Conservation (phyloP, 75 land plant species). For the Cunninghamia lanceolata region DNA sequence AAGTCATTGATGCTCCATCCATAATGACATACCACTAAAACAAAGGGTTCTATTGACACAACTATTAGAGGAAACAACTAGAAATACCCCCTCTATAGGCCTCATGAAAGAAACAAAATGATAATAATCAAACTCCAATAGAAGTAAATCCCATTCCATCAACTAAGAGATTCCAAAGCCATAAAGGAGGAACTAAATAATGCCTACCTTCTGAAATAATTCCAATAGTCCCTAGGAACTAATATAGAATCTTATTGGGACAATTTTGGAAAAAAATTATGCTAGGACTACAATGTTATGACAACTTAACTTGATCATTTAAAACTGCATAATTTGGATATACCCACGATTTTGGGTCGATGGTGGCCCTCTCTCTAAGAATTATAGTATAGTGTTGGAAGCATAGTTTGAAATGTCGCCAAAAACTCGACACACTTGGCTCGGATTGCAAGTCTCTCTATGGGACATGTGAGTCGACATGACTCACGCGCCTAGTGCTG, state of each 20-base stretch:
- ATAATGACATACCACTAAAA: not conserved
- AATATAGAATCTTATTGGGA: not conserved
- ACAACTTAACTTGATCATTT: no score
- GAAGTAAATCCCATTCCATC: not conserved
- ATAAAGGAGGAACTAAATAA: not conserved
- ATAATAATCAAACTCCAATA: not conserved
- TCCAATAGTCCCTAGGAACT: not conserved
- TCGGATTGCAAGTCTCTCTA: no score
- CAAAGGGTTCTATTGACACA: not conserved
- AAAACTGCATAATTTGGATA: not conserved
- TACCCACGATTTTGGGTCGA: not conserved
- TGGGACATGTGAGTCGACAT: no score
- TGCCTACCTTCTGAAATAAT: not conserved
- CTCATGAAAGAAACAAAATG: not conserved
- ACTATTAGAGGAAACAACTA: not conserved
- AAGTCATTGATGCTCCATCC: not conserved
- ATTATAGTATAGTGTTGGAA: not conserved
- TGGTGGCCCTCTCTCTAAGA: not conserved
- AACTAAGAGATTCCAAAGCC: not conserved
- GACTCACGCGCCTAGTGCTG: no score
- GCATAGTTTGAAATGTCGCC: no score
- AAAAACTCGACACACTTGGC: no score
- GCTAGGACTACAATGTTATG: not conserved
- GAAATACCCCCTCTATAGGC: not conserved
- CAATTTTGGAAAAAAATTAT: no score